Evolutionary conservation across 225 moss, liverwort and hornwort genomes (phyloP).

Genomic region (Antitrichia curtipendula): DNA sequence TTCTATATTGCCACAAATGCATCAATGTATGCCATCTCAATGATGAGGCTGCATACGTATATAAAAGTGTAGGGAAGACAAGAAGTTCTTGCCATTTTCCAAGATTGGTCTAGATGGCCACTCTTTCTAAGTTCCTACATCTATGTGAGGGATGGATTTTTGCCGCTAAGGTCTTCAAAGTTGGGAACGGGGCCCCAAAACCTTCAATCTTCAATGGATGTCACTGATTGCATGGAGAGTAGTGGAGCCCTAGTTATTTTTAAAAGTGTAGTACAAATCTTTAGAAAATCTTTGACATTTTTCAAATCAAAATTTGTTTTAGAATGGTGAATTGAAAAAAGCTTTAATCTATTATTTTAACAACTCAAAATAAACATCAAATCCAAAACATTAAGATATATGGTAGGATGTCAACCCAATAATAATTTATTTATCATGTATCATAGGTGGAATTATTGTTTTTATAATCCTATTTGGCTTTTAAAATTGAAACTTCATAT

Average conservation of each 20-base stretch:
- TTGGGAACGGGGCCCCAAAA: accelerated
- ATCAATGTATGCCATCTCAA: neutral
- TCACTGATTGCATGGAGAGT: accelerated
- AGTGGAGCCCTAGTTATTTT: neutral
- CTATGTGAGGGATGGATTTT: neutral
- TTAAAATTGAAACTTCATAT: neutral
- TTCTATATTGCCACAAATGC: accelerated
- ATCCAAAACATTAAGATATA: neutral
- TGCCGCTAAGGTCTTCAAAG: accelerated
- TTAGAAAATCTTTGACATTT: neutral
- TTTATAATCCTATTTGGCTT: neutral
- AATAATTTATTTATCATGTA: neutral
- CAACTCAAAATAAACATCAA: neutral
- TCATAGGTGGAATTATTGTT: neutral
- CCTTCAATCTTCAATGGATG: neutral
- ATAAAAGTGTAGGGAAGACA: neutral
- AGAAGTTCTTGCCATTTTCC: neutral
- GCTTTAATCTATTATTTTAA: neutral
- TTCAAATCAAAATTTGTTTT: neutral
- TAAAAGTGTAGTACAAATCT: too few relatives aligned
- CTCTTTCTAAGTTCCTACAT: neutral
- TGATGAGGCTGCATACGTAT: accelerated
- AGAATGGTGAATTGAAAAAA: neutral
- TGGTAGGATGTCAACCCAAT: too few relatives aligned
- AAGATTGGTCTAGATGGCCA: neutral